Evolutionary conservation across 2,329 filamentous ascomycete species (phyloP).

Genomic region (Lizonia empirigonia): DNA sequence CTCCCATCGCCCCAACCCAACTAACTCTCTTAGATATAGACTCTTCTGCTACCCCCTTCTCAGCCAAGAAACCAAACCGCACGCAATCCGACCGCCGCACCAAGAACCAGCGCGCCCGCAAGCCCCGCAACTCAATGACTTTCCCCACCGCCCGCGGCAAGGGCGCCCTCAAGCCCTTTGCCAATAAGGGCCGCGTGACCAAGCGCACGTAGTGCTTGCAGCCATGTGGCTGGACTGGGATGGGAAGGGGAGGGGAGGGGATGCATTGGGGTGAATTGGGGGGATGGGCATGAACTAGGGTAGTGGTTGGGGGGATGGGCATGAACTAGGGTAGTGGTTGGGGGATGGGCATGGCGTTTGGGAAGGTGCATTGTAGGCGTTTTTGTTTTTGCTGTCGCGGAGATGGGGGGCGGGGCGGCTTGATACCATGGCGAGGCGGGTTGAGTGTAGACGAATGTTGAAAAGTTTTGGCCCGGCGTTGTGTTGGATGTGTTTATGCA

Average conservation of each 20-base stretch:
- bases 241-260: too few relatives aligned
- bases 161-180: conserved; percentile 44
- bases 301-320: too few relatives aligned
- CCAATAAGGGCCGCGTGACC: conserved; percentile 31
- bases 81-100: conserved; percentile 37
- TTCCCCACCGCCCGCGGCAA: conserved; percentile 45
- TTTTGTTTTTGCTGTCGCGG: conserved; percentile 23
- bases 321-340: too few relatives aligned
- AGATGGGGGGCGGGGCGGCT: conserved; percentile 19
- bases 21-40: too few relatives aligned
- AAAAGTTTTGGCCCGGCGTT: too few relatives aligned
- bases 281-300: too few relatives aligned
- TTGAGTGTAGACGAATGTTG: too few relatives aligned
- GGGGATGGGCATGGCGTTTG: too few relatives aligned
- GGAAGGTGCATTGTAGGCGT: conserved; percentile 32
- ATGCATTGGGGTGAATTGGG: too few relatives aligned
- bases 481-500: too few relatives aligned
- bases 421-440: conserved; percentile 45
- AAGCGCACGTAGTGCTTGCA: conserved; percentile 38
- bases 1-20: conserved; percentile 35
- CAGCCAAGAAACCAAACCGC: conserved; percentile 36
- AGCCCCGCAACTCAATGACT: conserved; percentile 48
- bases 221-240: too few relatives aligned
- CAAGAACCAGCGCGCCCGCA: conserved; percentile 46
- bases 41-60: too few relatives aligned